Evolutionary conservation across 192 early-diverging fungal genomes (phyloP).

Genomic region (Dissophora ornata): DNA sequence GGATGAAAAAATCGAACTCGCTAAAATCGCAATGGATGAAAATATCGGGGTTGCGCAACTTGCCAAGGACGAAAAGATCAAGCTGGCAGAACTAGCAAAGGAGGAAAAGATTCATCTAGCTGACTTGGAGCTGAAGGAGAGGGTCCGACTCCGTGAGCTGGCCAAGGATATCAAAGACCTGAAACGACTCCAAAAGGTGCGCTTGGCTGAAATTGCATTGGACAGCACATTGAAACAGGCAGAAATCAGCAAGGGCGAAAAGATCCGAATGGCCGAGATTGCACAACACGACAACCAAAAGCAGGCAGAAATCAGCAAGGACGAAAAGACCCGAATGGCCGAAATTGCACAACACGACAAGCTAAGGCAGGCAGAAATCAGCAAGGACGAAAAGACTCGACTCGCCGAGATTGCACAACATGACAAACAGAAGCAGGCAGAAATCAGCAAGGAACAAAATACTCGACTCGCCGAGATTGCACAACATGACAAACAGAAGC

Average conservation of each 20-base stretch:
- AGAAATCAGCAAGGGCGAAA: slow-evolving; percentile 5
- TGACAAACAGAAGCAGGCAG: no score
- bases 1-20: no score
- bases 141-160: no score
- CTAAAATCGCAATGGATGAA: not conserved
- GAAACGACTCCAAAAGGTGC: not conserved
- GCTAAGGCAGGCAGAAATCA: not conserved
- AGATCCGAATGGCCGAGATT: not conserved
- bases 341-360: not conserved
- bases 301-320: not conserved
- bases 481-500: no score
- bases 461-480: no score
- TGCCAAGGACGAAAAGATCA: slow-evolving; percentile 1
- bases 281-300: not conserved
- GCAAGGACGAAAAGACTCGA: not conserved
- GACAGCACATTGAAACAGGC: not conserved
- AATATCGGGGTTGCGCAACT: not conserved
- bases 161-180: no score
- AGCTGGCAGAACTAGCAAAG: no score
- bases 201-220: not conserved
- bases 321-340: slow-evolving; percentile 4
- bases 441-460: no score
- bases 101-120: no score
- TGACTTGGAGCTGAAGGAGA: no score
- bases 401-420: no score